These are phyloP conservation scores for Phytopythium delawarense DNA, from an alignment of 352 stramenopile species.

Conservation along the genomic window DNA sequence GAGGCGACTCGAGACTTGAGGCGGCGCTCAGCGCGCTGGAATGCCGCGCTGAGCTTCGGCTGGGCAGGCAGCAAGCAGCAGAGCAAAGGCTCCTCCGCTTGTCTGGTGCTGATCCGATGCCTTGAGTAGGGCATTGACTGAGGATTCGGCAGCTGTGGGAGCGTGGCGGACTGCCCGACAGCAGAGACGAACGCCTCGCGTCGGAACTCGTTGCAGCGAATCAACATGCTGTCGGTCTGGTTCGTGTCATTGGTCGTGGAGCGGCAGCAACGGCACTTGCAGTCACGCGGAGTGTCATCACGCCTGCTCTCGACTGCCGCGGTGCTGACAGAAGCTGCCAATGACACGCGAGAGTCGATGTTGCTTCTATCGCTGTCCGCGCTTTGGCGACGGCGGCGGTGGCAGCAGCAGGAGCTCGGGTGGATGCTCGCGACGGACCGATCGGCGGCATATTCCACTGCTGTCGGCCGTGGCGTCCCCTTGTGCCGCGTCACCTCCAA, in stretches of 20 bases:
- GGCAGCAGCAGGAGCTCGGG: not conserved
- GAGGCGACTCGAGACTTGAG: not conserved
- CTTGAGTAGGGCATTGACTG: not conserved
- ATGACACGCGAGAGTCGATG: not conserved
- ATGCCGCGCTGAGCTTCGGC: conserved; percentile 4
- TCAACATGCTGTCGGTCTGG: not conserved
- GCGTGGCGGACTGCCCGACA: not conserved
- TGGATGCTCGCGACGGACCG: not conserved
- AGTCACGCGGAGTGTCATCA: not conserved
- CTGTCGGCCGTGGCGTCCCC: not conserved
- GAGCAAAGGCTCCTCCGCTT: conserved; percentile 9
- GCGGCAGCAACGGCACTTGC: not conserved
- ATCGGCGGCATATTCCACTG: conserved; percentile 2
- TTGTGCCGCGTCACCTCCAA: not conserved
- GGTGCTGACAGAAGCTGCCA: not conserved
- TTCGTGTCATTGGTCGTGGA: not conserved
- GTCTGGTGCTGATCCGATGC: not conserved
- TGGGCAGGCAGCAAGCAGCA: conserved; percentile 28
- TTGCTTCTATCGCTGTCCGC: not conserved
- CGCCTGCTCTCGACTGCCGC: not conserved
- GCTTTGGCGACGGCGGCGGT: not conserved
- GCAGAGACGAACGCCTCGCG: conserved; percentile 1
- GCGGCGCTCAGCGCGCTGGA: not conserved
- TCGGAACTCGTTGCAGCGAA: not conserved
- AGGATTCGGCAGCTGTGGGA: not conserved